phyloP scores from a whole-genome alignment of 768 basidiomycete genomes.

The Kwoniella newhampshirensis region DNA sequence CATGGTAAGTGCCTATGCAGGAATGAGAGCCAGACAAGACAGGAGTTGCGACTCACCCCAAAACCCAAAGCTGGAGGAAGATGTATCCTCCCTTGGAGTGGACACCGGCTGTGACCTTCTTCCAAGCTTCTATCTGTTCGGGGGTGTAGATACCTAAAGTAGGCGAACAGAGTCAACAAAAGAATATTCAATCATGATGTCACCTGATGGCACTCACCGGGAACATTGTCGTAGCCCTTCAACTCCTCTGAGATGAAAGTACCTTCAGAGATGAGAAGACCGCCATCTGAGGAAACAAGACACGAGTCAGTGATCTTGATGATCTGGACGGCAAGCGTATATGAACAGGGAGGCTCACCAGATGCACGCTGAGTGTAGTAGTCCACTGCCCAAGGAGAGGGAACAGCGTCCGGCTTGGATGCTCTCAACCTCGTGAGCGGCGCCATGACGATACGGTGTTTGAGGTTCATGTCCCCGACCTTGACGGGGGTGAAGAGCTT shows the following conservation, averaged over 20 bases:
- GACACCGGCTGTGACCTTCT: conserved; percentile 60
- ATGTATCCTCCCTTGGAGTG: conserved; percentile 61
- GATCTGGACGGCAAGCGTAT: background rate
- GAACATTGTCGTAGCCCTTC: background rate
- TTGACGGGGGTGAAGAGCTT: conserved; percentile 15
- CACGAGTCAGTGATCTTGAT: background rate
- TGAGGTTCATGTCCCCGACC: conserved; percentile 10
- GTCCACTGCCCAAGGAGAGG: conserved; percentile 24
- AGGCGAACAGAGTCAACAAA: background rate
- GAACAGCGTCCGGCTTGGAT: conserved; percentile 18
- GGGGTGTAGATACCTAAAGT: conserved; percentile 24
- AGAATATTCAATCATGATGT: background rate
- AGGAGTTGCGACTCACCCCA: conserved; percentile 55
- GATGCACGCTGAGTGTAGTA: conserved; percentile 47
- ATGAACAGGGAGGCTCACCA: background rate
- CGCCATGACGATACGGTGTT: conserved; percentile 39
- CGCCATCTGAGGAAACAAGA: background rate
- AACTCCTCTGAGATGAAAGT: conserved; percentile 4
- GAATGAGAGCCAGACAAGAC: background rate
- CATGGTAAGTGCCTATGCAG: background rate
- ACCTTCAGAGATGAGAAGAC: conserved; percentile 39
- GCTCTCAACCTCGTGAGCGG: conserved; percentile 41
- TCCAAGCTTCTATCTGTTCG: conserved; percentile 63
- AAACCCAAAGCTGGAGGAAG: conserved; percentile 62
- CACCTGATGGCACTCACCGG: conserved; percentile 52